These are phyloP conservation scores for Phlebopus sp. DNA, from an alignment of 1,284 basidiomycete genomes.

Conservation along the genomic window DNA sequence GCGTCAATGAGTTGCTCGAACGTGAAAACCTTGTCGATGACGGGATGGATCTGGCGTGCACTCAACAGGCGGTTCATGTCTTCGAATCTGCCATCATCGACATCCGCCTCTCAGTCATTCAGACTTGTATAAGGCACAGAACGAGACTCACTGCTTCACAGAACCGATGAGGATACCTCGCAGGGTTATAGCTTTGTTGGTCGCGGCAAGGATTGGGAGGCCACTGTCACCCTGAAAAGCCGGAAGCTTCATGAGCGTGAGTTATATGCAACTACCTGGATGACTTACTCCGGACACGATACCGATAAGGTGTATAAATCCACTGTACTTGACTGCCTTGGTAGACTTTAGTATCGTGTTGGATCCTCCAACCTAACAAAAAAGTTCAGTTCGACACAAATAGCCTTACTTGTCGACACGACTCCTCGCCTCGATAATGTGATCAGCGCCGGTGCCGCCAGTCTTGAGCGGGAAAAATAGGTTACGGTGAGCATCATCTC, in stretches of 20 bases:
- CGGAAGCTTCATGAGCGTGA: not conserved
- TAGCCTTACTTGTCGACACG: not conserved
- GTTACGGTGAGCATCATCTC: not conserved
- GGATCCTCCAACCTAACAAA: constrained; percentile 44
- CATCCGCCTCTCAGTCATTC: not conserved
- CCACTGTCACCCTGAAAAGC: constrained; percentile 23
- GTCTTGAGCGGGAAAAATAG: constrained; percentile 28
- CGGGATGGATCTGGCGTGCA: constrained; percentile 40
- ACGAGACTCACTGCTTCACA: constrained; percentile 27
- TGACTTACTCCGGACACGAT: constrained; percentile 37
- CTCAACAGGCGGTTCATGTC: constrained; percentile 45
- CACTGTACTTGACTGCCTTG: constrained; percentile 40
- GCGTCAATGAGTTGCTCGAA: constrained; percentile 47
- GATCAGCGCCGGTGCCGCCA: constrained; percentile 52
- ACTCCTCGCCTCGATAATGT: constrained; percentile 54
- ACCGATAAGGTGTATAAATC: constrained; percentile 51
- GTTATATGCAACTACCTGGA: constrained; percentile 7
- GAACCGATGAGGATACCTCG: constrained; percentile 43
- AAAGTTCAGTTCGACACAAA: not conserved
- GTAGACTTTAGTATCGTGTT: constrained; percentile 48
- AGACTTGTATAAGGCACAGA: not conserved
- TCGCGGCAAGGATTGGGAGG: constrained; percentile 33
- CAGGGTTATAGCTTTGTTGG: constrained; percentile 21
- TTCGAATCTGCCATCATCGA: constrained; percentile 34
- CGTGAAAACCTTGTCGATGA: constrained; percentile 50